These are phyloP conservation scores for Fragilaria radians DNA, from an alignment of 108 stramenopile genomes.

Conservation along the genomic window DNA sequence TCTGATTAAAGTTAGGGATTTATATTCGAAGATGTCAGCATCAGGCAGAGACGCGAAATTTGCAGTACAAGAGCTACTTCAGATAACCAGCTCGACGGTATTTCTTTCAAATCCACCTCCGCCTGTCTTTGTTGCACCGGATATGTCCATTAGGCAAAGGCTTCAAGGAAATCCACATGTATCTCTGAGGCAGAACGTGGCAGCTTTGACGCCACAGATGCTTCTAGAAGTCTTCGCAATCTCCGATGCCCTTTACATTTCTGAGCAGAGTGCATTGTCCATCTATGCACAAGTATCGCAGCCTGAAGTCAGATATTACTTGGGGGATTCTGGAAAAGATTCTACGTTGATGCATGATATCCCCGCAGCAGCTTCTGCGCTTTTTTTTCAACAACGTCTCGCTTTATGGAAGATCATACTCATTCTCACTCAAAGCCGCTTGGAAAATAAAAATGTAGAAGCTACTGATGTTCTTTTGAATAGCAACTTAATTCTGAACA, in stretches of 20 bases:
- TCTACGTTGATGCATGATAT: constrained; percentile 8
- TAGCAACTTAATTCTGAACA: constrained; percentile 22
- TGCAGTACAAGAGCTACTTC: constrained; percentile 28
- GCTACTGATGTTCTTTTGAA: constrained; percentile 35
- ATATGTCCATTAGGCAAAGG: constrained; percentile 24
- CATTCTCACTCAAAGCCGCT: background rate
- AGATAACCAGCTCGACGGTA: background rate
- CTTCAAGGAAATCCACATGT: constrained; percentile 19
- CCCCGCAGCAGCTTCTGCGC: too few relatives aligned
- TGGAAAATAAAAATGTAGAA: constrained; percentile 5
- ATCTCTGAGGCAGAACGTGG: constrained; percentile 14
- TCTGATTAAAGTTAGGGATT: too few relatives aligned
- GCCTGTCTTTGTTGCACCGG: constrained; percentile 18
- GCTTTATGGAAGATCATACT: too few relatives aligned
- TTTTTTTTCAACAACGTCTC: too few relatives aligned
- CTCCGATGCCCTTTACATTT: constrained; percentile 45
- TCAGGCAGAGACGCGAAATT: constrained; percentile 4
- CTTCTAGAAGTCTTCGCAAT: constrained; percentile 35
- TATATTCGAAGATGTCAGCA: too few relatives aligned
- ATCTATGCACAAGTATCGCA: constrained; percentile 36
- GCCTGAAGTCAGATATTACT: constrained; percentile 1
- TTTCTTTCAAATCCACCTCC: constrained; percentile 6
- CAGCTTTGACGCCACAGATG: constrained; percentile 36
- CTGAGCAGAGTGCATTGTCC: constrained; percentile 36
- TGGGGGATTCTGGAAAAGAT: constrained; percentile 7